A percentile compares a stretch with the other conserved stretches of the same genome.
These are phyloP conservation scores for Detonula confervacea DNA, from an alignment of 352 stramenopile genomes.

Conservation along the genomic window DNA sequence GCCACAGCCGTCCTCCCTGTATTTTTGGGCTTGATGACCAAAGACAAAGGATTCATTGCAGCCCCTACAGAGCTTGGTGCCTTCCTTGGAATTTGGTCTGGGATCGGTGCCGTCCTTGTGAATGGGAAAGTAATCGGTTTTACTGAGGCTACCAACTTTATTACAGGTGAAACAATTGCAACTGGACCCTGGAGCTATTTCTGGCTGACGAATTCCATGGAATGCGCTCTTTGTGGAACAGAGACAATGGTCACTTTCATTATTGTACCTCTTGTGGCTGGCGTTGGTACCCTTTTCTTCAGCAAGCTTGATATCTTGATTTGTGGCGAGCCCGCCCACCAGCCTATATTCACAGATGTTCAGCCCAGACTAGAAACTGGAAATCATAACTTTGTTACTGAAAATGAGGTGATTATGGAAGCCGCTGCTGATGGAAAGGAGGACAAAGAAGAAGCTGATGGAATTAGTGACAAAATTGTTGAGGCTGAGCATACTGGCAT, in stretches of 20 bases:
- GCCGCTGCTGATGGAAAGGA: too few relatives aligned
- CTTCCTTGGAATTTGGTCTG: constrained; percentile 68
- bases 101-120: constrained; percentile 71
- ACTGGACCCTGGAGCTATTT: constrained; percentile 75
- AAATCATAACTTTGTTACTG: constrained; percentile 35
- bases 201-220: constrained; percentile 71
- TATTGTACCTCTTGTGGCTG: constrained; percentile 64
- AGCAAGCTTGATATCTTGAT: constrained; percentile 68
- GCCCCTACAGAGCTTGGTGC: constrained; percentile 78
- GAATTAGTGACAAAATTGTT: constrained; percentile 20
- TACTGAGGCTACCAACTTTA: constrained; percentile 47
- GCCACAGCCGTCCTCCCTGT: constrained; percentile 70
- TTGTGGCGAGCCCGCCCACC: constrained; percentile 58
- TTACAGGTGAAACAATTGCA: constrained; percentile 61
- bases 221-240: constrained; percentile 77
- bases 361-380: constrained; percentile 18
- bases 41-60: constrained; percentile 61
- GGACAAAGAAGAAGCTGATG: too few relatives aligned
- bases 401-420: constrained; percentile 28
- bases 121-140: constrained; percentile 70
- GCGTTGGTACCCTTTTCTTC: constrained; percentile 66
- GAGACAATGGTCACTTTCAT: constrained; percentile 84
- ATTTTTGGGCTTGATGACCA: constrained; percentile 71
- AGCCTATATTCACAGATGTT: constrained; percentile 55
- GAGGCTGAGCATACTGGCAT: constrained; percentile 22